Evolutionary conservation across 1,139 yeast species (phyloP).

Genomic region (Eremothecium gossypii): DNA sequence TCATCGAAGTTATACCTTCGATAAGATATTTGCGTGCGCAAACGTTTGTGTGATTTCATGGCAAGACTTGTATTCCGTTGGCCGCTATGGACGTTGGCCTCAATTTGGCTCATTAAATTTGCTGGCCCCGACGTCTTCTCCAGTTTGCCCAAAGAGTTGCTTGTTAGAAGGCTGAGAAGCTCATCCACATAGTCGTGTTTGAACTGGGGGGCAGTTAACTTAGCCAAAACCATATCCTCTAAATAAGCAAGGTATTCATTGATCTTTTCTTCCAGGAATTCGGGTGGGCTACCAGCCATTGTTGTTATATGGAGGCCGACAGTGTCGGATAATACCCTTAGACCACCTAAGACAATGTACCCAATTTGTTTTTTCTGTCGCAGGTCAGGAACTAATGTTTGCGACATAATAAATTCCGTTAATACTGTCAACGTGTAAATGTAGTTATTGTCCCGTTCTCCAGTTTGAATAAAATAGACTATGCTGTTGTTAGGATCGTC

Average conservation of each 20-base stretch:
- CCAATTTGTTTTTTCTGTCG: conserved; percentile 50
- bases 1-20: conserved; percentile 36
- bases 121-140: conserved; percentile 31
- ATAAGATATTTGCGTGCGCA: conserved; percentile 42
- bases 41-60: conserved; percentile 36
- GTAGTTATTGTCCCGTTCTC: conserved; percentile 33
- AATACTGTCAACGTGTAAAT: conserved; percentile 37
- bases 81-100: conserved; percentile 32
- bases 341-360: conserved; percentile 46
- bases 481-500: conserved; percentile 44
- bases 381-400: conserved; percentile 37
- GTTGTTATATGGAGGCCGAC: conserved; percentile 50
- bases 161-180: conserved; percentile 29
- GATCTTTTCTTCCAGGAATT: conserved; percentile 35
- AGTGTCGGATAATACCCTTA: conserved; percentile 40
- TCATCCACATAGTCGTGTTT: conserved; percentile 29
- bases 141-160: conserved; percentile 7
- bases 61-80: conserved; percentile 24
- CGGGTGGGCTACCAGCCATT: conserved; percentile 38
- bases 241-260: conserved; percentile 39
- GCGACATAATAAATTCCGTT: conserved; percentile 37
- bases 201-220: conserved; percentile 32
- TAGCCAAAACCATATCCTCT: conserved; percentile 24
- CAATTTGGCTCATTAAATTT: conserved; percentile 32
- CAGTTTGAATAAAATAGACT: conserved; percentile 47